phyloP scores from a whole-genome alignment of 495 filamentous ascomycete species.

The Penicillium lividum region DNA sequence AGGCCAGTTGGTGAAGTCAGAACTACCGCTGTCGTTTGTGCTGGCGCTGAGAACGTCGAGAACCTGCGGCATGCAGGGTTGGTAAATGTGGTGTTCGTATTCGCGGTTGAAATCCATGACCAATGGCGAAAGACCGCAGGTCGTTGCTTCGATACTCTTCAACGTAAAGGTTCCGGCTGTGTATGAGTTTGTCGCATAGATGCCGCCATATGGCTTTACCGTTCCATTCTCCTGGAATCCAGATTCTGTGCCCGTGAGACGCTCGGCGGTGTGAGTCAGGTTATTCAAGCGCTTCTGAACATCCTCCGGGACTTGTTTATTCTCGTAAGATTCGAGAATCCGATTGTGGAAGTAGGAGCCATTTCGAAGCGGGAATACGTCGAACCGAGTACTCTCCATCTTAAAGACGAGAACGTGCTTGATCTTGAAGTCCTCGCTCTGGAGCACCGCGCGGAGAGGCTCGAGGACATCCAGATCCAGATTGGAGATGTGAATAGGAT shows the following conservation, averaged over 20 bases:
- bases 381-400: constrained; percentile 46
- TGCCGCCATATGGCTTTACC: constrained; percentile 37
- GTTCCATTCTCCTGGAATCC: constrained; percentile 17
- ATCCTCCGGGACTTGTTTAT: constrained; percentile 24
- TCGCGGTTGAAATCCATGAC: constrained; percentile 47
- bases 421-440: constrained; percentile 33
- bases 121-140: constrained; percentile 43
- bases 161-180: constrained; percentile 43
- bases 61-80: constrained; percentile 46
- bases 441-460: constrained; percentile 28
- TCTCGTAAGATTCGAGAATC: constrained; percentile 31
- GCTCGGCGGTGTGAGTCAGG: constrained; percentile 37
- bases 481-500: constrained; percentile 44
- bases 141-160: constrained; percentile 41
- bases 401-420: constrained; percentile 44
- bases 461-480: constrained; percentile 32
- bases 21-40: constrained; percentile 32
- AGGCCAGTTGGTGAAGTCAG: constrained; percentile 28
- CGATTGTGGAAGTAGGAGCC: constrained; percentile 32
- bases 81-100: constrained; percentile 41
- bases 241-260: constrained; percentile 34
- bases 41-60: constrained; percentile 34
- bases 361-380: constrained; percentile 45
- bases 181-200: constrained; percentile 37
- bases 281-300: constrained; percentile 29